Percentiles rank a stretch among this genome's conserved stretches.
phyloP scores from a whole-genome alignment of 768 basidiomycete species.

The Auricularia auricula-judae region DNA sequence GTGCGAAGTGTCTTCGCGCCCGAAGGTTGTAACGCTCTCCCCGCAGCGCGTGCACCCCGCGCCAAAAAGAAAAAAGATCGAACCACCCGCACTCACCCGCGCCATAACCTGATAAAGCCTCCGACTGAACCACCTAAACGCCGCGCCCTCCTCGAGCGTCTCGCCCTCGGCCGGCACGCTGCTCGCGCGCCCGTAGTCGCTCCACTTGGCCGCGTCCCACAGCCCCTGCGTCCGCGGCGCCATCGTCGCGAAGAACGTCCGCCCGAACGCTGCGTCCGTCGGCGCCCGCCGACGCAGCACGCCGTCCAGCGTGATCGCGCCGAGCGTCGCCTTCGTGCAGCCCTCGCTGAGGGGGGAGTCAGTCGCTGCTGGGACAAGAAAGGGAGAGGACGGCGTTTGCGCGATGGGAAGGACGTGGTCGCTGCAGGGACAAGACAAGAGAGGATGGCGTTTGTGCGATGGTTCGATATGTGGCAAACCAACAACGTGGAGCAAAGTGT shows the following conservation, averaged over 20 bases:
- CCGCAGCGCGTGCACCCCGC: too few relatives aligned
- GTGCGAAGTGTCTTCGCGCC: too few relatives aligned
- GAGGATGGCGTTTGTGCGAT: neutral
- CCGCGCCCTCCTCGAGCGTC: neutral
- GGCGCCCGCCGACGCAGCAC: slow-evolving; percentile 2
- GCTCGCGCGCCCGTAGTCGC: neutral
- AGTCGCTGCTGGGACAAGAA: neutral
- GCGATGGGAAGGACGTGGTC: neutral
- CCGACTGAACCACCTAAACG: neutral
- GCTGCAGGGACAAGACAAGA: neutral
- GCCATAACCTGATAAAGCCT: neutral
- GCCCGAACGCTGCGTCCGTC: neutral
- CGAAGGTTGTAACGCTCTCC: too few relatives aligned
- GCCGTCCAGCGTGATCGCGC: slow-evolving; percentile 12
- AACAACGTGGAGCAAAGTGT: too few relatives aligned
- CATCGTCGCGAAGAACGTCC: neutral
- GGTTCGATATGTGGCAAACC: neutral
- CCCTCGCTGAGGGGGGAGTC: slow-evolving; percentile 10
- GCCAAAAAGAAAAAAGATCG: too few relatives aligned
- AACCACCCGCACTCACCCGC: neutral
- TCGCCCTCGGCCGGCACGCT: neutral
- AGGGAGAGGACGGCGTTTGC: neutral
- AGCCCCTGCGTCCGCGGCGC: neutral
- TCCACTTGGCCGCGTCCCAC: neutral
- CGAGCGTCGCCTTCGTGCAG: slow-evolving; percentile 12